Conservation (phyloP, 306 rosid genomes). For the Glycine soja region DNA sequence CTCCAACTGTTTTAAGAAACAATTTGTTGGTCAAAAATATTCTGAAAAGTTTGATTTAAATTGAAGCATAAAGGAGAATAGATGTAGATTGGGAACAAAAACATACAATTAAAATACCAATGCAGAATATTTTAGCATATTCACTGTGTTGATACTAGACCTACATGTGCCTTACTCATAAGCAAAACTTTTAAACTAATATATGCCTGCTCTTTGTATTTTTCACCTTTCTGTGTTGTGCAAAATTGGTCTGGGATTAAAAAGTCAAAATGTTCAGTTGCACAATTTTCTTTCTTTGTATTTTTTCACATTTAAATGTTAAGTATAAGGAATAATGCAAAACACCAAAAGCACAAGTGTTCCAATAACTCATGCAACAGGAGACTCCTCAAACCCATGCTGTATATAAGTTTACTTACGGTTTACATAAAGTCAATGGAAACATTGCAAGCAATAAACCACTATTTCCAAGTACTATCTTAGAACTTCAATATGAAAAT, state of each 20-base stretch:
- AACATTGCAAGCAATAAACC: conserved; percentile 36
- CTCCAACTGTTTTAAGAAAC: conserved; percentile 73
- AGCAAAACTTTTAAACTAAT: conserved; percentile 1
- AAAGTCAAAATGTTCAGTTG: conserved; percentile 35
- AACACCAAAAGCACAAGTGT: neutral
- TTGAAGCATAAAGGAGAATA: neutral
- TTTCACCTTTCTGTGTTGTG: conserved; percentile 4
- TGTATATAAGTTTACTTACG: conserved; percentile 3
- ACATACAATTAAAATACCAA: conserved; percentile 2
- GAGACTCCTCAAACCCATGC: conserved; percentile 12
- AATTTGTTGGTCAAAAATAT: conserved; percentile 46
- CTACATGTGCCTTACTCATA: conserved; percentile 4
- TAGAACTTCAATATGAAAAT: conserved; percentile 28
- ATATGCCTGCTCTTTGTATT: conserved; percentile 10
- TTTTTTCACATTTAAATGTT: neutral
- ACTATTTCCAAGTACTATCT: conserved; percentile 26
- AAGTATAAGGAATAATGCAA: conserved; percentile 18
- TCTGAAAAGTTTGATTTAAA: conserved; percentile 28
- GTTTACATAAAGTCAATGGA: conserved; percentile 23
- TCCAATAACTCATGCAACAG: conserved; percentile 4
- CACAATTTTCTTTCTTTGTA: conserved; percentile 1
- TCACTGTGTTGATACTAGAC: conserved; percentile 7
- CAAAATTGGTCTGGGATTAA: conserved; percentile 30
- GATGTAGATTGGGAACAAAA: conserved; percentile 12
- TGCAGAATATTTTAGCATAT: conserved; percentile 20